Percentiles rank a stretch among this genome's conserved stretches.
phyloP scores from a whole-genome alignment of 2,329 filamentous ascomycete species.

The Ceratocystis destructans region DNA sequence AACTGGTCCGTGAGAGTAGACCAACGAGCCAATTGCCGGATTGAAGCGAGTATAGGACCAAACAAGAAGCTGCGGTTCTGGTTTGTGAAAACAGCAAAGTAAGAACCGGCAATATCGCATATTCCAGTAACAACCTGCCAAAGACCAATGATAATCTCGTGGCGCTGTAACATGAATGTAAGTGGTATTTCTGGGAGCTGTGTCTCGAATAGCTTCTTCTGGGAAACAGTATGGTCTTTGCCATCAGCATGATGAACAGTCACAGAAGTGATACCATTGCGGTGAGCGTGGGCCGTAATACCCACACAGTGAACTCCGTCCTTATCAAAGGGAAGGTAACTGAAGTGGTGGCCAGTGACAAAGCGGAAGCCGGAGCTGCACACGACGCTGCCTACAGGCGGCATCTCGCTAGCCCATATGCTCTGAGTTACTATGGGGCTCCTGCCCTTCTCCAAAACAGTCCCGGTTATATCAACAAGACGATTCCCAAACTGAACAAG shows the following conservation, averaged over 20 bases:
- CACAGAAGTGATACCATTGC: not conserved
- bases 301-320: not conserved
- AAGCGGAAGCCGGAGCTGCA: not conserved
- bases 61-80: constrained; percentile 2
- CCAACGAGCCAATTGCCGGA: not conserved
- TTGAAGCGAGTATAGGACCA: not conserved
- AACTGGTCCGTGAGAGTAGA: not conserved
- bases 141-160: not conserved
- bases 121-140: not conserved
- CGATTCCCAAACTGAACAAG: not conserved
- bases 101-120: not conserved
- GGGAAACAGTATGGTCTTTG: not conserved
- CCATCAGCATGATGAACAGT: not conserved
- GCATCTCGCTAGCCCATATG: constrained; percentile 2
- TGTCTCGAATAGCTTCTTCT: not conserved
- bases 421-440: not conserved
- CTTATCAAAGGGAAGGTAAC: constrained; percentile 6
- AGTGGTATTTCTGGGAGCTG: not conserved
- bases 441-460: not conserved
- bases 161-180: constrained; percentile 1
- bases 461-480: not conserved
- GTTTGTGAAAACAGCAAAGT: constrained; percentile 6
- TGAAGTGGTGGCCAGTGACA: constrained; percentile 4
- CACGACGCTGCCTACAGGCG: not conserved
- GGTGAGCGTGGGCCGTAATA: not conserved